A percentile compares a stretch with the other conserved stretches of the same genome.
phyloP scores from a whole-genome alignment of 176 grass and related monocot species.

The Bolboschoenus planiculmis region DNA sequence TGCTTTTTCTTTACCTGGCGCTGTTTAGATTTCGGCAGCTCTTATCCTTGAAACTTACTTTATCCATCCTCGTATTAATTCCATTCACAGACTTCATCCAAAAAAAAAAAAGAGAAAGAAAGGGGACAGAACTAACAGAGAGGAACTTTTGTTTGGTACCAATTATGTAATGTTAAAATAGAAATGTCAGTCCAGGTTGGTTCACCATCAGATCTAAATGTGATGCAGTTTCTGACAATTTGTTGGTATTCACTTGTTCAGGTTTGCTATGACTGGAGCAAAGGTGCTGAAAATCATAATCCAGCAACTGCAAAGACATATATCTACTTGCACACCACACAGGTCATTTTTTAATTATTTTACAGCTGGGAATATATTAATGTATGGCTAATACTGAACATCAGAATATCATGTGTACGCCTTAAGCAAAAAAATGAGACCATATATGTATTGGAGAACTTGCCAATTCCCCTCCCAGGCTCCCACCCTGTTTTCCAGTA shows the following conservation, averaged over 20 bases:
- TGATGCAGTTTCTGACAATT: neutral
- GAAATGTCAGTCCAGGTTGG: neutral
- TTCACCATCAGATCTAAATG: neutral
- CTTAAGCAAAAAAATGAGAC: neutral
- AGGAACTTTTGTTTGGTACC: neutral
- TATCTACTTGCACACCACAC: conserved; percentile 87
- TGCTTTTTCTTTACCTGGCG: neutral
- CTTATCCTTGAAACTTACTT: neutral
- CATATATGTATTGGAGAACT: neutral
- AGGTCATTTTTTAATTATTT: conserved; percentile 34
- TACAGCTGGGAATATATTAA: neutral
- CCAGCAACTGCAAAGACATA: conserved; percentile 83
- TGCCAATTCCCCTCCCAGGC: neutral
- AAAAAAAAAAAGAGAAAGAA: neutral
- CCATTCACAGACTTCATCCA: neutral
- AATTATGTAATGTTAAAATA: neutral
- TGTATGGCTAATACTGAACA: neutral
- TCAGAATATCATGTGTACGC: neutral
- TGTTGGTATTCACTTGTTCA: neutral
- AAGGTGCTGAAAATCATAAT: conserved; percentile 93
- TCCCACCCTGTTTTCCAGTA: neutral
- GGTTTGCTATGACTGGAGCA: conserved; percentile 94
- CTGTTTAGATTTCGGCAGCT: neutral
- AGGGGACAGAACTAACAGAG: neutral
- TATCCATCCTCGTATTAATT: neutral